Evolutionary conservation across 2,329 filamentous ascomycete species (phyloP), one percentile per base, ranked within the genome.

Genomic region (Tolypocladium ovalisporum): DNA sequence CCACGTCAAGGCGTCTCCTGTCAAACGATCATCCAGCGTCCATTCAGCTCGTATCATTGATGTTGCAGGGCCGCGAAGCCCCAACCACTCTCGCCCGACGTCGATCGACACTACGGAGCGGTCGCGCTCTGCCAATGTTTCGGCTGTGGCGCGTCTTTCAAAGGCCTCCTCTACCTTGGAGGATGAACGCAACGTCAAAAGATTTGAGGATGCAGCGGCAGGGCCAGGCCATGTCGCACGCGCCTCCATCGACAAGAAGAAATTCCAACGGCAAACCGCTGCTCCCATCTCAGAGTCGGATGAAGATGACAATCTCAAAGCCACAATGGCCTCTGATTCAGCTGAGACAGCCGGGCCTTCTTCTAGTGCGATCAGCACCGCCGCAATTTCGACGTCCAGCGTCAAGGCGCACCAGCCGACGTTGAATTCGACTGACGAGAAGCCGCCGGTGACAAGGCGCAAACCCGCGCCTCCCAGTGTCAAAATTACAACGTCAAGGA

Each of bases 11-110:
- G 60, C 74, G 64, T 56, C 67, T 73, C 58, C 71, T 58, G 60
- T 72, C 64, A 61, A 72, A 62, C 61, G 67, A 71, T 63, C 77
- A 65, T 63, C 78, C 3, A 83, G 80, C 62, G 72, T 82, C 22
- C 77, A 77, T 59, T 84, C 81, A 3, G 77, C 79, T 39, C 78
- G 82, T n/a, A 71, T 85, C 39, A 79, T 84, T 32, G 81, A 84
- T 39, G 81, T 84, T 6, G 63, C 75, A 10, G 75, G 74, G 13
- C 79, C 79, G 24, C 79, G 77, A 61, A 82, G 78, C 61, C 79
- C 80, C 15, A 65, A 68, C 12, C 71, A 72, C 47, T 81, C 80
- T n/a, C 75, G 77, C 40, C 71, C 75, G 51, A 75, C 72, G 34
- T 83, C 79, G 0, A 62, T 76, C 1, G 79, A 81, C 27, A 68